Evolutionary conservation across 2,329 filamentous ascomycete species (phyloP), one percentile per base, ranked within the genome.

Genomic region (Leptographium galeiforme): DNA sequence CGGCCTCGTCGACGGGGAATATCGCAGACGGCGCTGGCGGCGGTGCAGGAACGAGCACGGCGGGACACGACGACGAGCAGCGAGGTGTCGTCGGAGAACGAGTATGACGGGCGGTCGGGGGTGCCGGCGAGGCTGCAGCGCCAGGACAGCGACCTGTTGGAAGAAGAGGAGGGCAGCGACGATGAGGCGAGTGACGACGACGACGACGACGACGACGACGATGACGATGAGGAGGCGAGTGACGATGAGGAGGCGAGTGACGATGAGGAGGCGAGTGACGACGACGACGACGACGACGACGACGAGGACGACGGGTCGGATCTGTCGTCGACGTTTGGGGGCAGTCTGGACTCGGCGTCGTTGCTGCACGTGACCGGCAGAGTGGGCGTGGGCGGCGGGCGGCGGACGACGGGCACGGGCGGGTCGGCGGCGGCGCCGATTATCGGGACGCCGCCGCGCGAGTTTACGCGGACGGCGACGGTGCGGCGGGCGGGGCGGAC

Each of bases 41-140:
- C 78, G 1, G 78, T 84, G 55, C 86, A 84, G 64, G 82, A 85
- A 67, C 73, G 85, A 16, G 75, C 82, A 2, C 73, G 87, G 38
- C 72, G 85, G 58, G 86, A 89, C 64, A 90, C 87, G 0, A 82
- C 87, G 48, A 90, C 87, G 1, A 89, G 85, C 67, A 89, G 85
- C 61, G 87, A 91, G 60, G 80, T 91, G 61, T 90, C 86, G 0
- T 90, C 86, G 0, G 87, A 91, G 57, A 89, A 88, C 60, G 87
- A 91, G 61, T 76, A 86, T 47, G 85, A 88, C 60, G 34, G 34
- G 12, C 34, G 34, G 40, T 40, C 25, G 10, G 12, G 32, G 36
- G 41, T 7, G 50, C 11, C 18, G 70, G n/a, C 72, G 67, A 3
- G 12, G 34, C 34, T 68, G 53, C 68, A 73, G 45, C 66, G 74